Conservation (phyloP, 371 early-diverging fungal genomes). For the Coemansia sp. region DNA sequence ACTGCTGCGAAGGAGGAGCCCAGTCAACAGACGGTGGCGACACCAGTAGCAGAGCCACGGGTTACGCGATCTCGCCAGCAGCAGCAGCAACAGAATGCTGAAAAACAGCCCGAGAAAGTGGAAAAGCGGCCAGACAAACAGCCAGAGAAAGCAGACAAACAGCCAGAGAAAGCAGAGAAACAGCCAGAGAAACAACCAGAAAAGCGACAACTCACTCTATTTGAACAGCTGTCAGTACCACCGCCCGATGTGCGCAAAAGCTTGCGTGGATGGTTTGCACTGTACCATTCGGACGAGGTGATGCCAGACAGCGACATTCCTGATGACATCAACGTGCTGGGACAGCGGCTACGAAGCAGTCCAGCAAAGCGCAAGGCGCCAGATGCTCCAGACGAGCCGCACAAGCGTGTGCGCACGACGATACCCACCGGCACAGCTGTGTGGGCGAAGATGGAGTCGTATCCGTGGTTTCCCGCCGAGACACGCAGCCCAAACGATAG, state of each 20-base stretch:
- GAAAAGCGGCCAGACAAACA: too few relatives aligned
- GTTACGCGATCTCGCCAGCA: constrained; percentile 13
- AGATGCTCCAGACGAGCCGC: background rate
- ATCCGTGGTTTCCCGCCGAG: constrained; percentile 54
- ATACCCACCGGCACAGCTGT: constrained; percentile 31
- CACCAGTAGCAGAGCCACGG: constrained; percentile 1
- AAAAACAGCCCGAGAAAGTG: too few relatives aligned
- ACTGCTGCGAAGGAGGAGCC: background rate
- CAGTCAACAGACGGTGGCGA: background rate
- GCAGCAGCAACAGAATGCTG: background rate
- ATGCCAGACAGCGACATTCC: constrained; percentile 15
- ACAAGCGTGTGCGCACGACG: constrained; percentile 2
- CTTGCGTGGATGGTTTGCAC: background rate
- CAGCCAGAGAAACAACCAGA: background rate
- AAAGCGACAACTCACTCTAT: constrained; percentile 24
- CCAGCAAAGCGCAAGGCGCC: background rate
- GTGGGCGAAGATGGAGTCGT: constrained; percentile 50
- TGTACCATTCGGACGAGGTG: background rate
- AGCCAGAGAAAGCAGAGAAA: background rate
- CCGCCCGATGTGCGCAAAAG: constrained; percentile 34
- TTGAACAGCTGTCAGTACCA: constrained; percentile 42
- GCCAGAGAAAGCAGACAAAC: background rate
- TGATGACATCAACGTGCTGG: constrained; percentile 26
- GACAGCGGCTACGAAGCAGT: constrained; percentile 19
- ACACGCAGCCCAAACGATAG: constrained; percentile 18